Base-by-base conservation (phyloP, 768 basidiomycete genomes). In the Suillus weaverae region DNA sequence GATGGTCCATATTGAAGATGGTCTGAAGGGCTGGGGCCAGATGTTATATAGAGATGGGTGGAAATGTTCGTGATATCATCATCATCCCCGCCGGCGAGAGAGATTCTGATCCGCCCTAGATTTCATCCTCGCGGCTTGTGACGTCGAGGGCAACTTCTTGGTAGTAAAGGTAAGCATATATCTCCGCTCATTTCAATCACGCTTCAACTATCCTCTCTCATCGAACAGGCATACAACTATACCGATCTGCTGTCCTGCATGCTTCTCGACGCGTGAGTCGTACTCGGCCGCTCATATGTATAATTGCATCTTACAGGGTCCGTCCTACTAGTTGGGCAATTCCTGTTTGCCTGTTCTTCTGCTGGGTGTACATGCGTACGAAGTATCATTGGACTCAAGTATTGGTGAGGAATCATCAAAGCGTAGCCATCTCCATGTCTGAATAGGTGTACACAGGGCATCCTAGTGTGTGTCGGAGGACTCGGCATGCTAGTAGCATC, bases 131-230 rank as follows among this genome's bases (percentile, higher is more conserved):
- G 92, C 90, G 30, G 84, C 82, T 35, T 91, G 86, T 74, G 93
- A 95, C 71, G 93, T 95, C 43, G 94, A 95, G 73, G 93, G 89
- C 39, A 95, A 95, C 73, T 95, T 92, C 72, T 77, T 94, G 65
- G 94, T 91, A 50, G 87, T 95, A 62, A 92, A 91, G 75, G 88
- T 86, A 65, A 43, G 73, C 22, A 33, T 0, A 18, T 38, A 55
- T 38, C 36, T 46, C 46, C 26, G 33, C 16, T 20, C 39, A 30
- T 39, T 57, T 56, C 44, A 4, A 32, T 11, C 39, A 54, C 26
- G 44, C 32, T 35, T 32, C 26, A 33, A 22, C 8, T 5, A 10
- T 33, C 41, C 50, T 69, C 35, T 68, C 63, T 5, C 11, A 18
- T 54, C 54, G 13, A 39, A 26, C 62, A 89, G 86, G 91, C 93